Conservation (phyloP, 2,329 filamentous ascomycete species). For the Lecanoromycetidae sp. region DNA sequence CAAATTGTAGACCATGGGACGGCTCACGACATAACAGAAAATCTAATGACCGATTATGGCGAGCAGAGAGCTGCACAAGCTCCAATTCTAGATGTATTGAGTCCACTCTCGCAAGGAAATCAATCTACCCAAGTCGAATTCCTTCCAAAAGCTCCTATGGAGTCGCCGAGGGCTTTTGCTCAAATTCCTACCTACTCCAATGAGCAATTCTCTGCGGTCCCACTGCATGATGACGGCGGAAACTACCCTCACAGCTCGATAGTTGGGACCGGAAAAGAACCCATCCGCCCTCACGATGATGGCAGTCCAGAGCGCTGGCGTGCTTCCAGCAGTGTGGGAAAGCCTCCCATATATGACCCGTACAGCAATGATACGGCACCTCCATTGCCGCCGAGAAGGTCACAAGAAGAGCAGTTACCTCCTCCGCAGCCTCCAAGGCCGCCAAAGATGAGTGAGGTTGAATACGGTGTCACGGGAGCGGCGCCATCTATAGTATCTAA, state of each 20-base stretch:
- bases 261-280: neutral
- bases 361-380: neutral
- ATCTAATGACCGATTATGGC: too few species aligned
- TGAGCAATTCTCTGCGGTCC: too few species aligned
- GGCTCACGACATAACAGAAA: neutral
- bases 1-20: neutral
- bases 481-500: conserved; percentile 16
- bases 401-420: neutral
- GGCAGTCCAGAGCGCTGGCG: neutral
- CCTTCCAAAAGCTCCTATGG: too few species aligned
- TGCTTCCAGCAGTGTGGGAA: neutral
- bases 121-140: too few species aligned
- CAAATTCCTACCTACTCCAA: too few species aligned
- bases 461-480: neutral
- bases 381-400: neutral
- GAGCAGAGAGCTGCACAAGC: too few species aligned
- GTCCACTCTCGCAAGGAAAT: too few species aligned
- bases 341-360: neutral
- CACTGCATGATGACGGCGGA: too few species aligned
- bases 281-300: neutral
- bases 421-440: neutral
- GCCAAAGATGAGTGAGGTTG: conserved; percentile 17
- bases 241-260: too few species aligned
- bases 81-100: too few species aligned
- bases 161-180: too few species aligned